phyloP scores from a whole-genome alignment of 345 rosid species.

The Nephelium lappaceum region DNA sequence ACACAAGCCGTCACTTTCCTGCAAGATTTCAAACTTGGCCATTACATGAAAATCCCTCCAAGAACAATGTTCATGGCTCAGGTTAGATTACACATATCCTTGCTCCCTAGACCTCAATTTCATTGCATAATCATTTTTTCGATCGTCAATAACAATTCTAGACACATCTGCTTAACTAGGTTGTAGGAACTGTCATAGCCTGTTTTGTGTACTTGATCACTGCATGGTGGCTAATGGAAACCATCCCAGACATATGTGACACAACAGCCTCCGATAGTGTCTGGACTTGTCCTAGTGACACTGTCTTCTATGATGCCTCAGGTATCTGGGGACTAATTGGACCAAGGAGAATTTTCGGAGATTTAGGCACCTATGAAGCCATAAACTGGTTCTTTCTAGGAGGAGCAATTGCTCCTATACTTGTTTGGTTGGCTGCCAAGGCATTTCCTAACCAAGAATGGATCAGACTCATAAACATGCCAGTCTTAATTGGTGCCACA shows the following conservation, averaged over 20 bases:
- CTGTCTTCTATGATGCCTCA: slow-evolving; percentile 91
- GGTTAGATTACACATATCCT: slow-evolving; percentile 33
- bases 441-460: slow-evolving; percentile 78
- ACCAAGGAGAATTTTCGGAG: slow-evolving; percentile 90
- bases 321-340: slow-evolving; percentile 96
- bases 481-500: slow-evolving; percentile 79
- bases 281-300: slow-evolving; percentile 93
- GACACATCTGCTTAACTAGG: slow-evolving; percentile 34
- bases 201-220: slow-evolving; percentile 76
- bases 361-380: slow-evolving; percentile 70
- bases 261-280: slow-evolving; percentile 60
- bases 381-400: slow-evolving; percentile 90
- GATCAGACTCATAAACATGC: slow-evolving; percentile 92
- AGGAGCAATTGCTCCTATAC: slow-evolving; percentile 75
- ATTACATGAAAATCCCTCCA: slow-evolving; percentile 98
- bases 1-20: slow-evolving; percentile 82
- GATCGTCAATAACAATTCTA: background rate
- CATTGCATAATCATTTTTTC: background rate
- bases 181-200: slow-evolving; percentile 87
- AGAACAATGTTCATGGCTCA: slow-evolving; percentile 99
- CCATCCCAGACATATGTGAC: slow-evolving; percentile 77
- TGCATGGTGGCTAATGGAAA: slow-evolving; percentile 99
- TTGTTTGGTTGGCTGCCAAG: slow-evolving; percentile 81
- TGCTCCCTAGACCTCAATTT: background rate
- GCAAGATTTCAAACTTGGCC: slow-evolving; percentile 98